A percentile compares a stretch with the other conserved stretches of the same genome.
These are phyloP conservation scores for Mortierella sp. DNA, from an alignment of 371 early-diverging fungal species.

Conservation along the genomic window DNA sequence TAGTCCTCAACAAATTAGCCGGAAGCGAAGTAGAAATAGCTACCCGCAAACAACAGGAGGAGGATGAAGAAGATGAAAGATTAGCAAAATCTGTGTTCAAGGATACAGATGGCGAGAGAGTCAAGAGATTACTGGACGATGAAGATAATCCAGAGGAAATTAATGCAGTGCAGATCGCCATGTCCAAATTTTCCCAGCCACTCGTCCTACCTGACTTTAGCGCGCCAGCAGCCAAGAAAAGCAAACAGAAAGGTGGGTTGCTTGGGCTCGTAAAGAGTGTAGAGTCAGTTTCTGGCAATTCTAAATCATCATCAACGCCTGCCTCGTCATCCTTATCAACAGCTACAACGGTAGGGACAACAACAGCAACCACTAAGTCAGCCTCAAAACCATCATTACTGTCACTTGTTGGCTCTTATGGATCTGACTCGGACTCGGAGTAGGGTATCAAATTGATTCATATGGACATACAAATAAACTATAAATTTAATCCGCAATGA, in stretches of 20 bases:
- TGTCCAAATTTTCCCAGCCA: conserved; percentile 53
- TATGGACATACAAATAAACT: background rate
- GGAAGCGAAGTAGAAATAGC: conserved; percentile 59
- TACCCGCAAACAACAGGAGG: conserved; percentile 57
- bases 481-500: background rate
- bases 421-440: conserved; percentile 50
- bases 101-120: conserved; percentile 75
- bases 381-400: conserved; percentile 18
- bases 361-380: background rate
- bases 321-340: background rate
- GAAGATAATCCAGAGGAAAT: conserved; percentile 54
- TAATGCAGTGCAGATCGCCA: conserved; percentile 61
- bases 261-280: conserved; percentile 37
- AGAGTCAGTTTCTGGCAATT: background rate
- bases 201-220: conserved; percentile 61
- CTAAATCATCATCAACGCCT: background rate
- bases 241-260: conserved; percentile 43
- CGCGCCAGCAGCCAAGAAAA: conserved; percentile 52
- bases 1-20: conserved; percentile 67
- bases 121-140: conserved; percentile 75
- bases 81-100: conserved; percentile 76
- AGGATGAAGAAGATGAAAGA: conserved; percentile 79
- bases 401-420: conserved; percentile 45
- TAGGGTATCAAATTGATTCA: background rate
- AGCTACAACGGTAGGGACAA: background rate